phyloP scores from a whole-genome alignment of 2,329 filamentous ascomycete species.

The Drechslerella coelobrocha region DNA sequence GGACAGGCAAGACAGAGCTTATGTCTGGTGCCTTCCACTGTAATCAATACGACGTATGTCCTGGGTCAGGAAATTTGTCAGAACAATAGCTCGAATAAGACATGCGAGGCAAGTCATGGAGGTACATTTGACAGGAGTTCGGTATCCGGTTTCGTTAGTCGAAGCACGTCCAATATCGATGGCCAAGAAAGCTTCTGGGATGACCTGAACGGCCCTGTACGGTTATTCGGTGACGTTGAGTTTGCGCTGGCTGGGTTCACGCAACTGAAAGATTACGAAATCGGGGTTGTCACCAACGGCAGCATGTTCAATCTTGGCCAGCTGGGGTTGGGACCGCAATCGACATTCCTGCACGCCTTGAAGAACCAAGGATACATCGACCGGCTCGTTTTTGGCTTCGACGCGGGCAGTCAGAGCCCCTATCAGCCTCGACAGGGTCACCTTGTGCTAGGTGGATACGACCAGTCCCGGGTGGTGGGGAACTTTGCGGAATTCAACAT shows the following conservation, averaged over 20 bases:
- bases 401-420: constrained; percentile 45
- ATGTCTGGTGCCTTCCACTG: constrained; percentile 41
- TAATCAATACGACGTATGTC: constrained; percentile 42
- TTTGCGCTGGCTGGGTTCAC: constrained; percentile 40
- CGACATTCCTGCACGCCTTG: constrained; percentile 29
- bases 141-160: constrained; percentile 8
- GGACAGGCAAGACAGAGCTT: constrained; percentile 29
- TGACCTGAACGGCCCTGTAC: constrained; percentile 37
- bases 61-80: constrained; percentile 42
- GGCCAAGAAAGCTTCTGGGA: constrained; percentile 39
- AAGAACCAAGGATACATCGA: constrained; percentile 41
- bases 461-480: constrained; percentile 36
- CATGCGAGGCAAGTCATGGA: constrained; percentile 39
- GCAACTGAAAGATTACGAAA: constrained; percentile 34
- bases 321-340: constrained; percentile 33
- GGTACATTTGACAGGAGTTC: constrained; percentile 23
- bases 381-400: constrained; percentile 35
- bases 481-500: constrained; percentile 45
- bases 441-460: constrained; percentile 41
- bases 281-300: constrained; percentile 40
- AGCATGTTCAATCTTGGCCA: constrained; percentile 43
- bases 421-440: constrained; percentile 37
- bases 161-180: constrained; percentile 14
- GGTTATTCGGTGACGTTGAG: constrained; percentile 34
- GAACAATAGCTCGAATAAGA: constrained; percentile 30